These are phyloP conservation scores for Saccharomyces hybrid DNA, from an alignment of 1,139 yeast genomes.

Conservation along the genomic window DNA sequence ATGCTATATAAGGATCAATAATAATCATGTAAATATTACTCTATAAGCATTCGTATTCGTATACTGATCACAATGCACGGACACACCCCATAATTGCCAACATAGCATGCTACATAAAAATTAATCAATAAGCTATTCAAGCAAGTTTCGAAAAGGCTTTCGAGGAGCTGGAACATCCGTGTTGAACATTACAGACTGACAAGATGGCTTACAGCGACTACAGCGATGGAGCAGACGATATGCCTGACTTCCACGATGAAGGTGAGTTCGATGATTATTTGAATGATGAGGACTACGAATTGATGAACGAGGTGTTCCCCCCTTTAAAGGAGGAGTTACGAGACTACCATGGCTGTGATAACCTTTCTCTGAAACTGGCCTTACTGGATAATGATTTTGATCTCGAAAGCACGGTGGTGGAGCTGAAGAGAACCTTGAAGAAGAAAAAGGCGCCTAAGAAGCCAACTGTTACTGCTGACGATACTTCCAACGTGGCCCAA, in stretches of 20 bases:
- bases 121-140: neutral
- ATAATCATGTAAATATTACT: slow-evolving; percentile 9
- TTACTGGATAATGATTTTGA: slow-evolving; percentile 28
- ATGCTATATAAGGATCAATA: slow-evolving; percentile 1
- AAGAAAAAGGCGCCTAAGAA: slow-evolving; percentile 19
- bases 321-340: slow-evolving; percentile 19
- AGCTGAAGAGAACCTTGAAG: slow-evolving; percentile 23
- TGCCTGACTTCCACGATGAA: slow-evolving; percentile 30
- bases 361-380: slow-evolving; percentile 25
- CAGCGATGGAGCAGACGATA: slow-evolving; percentile 22
- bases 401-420: slow-evolving; percentile 18
- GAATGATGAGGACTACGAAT: slow-evolving; percentile 31
- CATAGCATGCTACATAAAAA: neutral
- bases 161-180: neutral
- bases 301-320: slow-evolving; percentile 27
- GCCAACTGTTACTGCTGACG: neutral
- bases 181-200: slow-evolving; percentile 6
- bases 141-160: neutral
- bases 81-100: slow-evolving; percentile 5
- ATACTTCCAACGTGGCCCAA: slow-evolving; percentile 33
- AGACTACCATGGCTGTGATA: slow-evolving; percentile 28
- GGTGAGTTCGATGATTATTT: slow-evolving; percentile 33
- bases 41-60: neutral
- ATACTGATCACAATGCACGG: slow-evolving; percentile 1
- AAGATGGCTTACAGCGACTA: slow-evolving; percentile 15